phyloP scores from a whole-genome alignment of 2,329 filamentous ascomycete species.

The Epichloe sp. region DNA sequence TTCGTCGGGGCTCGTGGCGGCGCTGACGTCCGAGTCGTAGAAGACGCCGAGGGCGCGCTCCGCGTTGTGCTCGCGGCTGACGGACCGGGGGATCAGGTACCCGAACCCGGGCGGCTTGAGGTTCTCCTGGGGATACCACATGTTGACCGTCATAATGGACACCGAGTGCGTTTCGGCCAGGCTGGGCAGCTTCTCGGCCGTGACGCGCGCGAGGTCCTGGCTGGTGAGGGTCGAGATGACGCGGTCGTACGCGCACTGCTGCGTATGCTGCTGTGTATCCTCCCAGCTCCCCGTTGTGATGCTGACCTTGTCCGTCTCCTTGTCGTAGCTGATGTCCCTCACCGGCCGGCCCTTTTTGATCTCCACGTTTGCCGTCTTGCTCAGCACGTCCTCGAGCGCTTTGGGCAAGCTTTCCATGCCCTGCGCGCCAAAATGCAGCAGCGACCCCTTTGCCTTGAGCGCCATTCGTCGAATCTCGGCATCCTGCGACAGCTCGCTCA shows the following conservation, averaged over 20 bases:
- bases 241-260: constrained; percentile 32
- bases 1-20: constrained; percentile 35
- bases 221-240: constrained; percentile 53
- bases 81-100: constrained; percentile 73
- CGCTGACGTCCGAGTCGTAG: constrained; percentile 60
- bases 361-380: constrained; percentile 42
- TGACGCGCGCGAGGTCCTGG: constrained; percentile 27
- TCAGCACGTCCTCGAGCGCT: constrained; percentile 38
- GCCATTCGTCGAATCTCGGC: constrained; percentile 19
- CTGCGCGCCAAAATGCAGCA: constrained; percentile 26
- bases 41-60: constrained; percentile 81
- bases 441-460: constrained; percentile 15
- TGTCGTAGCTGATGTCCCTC: constrained; percentile 28
- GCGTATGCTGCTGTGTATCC: background rate
- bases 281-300: constrained; percentile 8
- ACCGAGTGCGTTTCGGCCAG: constrained; percentile 49
- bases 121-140: constrained; percentile 59
- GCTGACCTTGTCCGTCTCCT: constrained; percentile 23
- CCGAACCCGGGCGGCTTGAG: constrained; percentile 67
- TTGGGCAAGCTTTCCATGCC: constrained; percentile 52
- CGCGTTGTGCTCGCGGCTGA: constrained; percentile 59
- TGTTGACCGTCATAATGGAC: constrained; percentile 83
- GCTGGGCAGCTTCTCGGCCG: constrained; percentile 27
- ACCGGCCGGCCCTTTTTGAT: constrained; percentile 40
- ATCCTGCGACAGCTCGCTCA: constrained; percentile 17